Percentiles rank a stretch among this genome's conserved stretches.
These are phyloP conservation scores for Aspergillus sp. DNA, from an alignment of 2,329 filamentous ascomycete species.

Conservation along the genomic window DNA sequence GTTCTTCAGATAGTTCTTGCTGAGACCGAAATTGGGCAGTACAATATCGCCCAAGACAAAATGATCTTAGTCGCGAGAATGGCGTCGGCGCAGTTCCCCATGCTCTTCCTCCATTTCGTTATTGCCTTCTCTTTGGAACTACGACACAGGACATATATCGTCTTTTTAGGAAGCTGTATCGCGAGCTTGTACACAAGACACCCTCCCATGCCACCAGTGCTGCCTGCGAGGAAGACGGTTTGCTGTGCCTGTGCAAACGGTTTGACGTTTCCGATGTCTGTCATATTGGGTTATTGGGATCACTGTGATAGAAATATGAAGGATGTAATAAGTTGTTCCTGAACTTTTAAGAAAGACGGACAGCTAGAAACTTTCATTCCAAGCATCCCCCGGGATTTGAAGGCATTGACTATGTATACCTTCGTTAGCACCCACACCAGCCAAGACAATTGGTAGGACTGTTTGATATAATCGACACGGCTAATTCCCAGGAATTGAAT, in stretches of 20 bases:
- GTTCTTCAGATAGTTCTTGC: neutral
- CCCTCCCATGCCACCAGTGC: conserved; percentile 10
- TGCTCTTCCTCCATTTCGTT: conserved; percentile 7
- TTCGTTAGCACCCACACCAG: too few relatives aligned
- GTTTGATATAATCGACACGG: too few relatives aligned
- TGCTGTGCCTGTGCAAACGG: conserved; percentile 11
- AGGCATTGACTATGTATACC: too few relatives aligned
- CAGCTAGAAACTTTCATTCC: too few relatives aligned
- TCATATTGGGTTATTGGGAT: too few relatives aligned
- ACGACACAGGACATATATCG: conserved; percentile 10
- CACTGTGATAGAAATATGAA: too few relatives aligned
- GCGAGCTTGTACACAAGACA: conserved; percentile 15
- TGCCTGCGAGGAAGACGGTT: conserved; percentile 12
- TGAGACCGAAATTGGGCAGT: conserved; percentile 7
- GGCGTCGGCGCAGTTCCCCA: conserved; percentile 14
- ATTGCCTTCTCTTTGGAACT: conserved; percentile 7
- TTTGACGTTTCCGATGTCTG: neutral
- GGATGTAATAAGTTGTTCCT: too few relatives aligned
- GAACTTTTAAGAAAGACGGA: too few relatives aligned
- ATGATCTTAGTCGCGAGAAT: conserved; percentile 13
- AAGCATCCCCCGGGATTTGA: too few relatives aligned
- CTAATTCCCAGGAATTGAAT: too few relatives aligned
- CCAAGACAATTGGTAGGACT: too few relatives aligned
- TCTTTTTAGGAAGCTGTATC: conserved; percentile 9
- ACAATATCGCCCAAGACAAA: conserved; percentile 14